phyloP scores from a whole-genome alignment of 225 moss, liverwort and hornwort genomes.

The Straminergon stramineum region DNA sequence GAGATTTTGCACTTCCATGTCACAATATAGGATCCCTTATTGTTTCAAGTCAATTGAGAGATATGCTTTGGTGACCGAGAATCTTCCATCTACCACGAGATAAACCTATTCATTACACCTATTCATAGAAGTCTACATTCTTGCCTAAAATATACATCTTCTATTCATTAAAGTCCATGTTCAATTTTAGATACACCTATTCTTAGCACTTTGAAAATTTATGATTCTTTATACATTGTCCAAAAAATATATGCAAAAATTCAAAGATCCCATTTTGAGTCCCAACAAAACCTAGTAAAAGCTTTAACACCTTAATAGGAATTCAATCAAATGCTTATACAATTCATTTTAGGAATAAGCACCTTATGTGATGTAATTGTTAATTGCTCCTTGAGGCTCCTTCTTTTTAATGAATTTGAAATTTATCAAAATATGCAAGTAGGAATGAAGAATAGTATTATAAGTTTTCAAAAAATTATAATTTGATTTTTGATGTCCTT shows the following conservation, averaged over 20 bases:
- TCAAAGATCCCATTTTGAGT: not conserved
- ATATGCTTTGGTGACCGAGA: not conserved
- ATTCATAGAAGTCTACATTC: no score
- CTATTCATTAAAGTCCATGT: not conserved
- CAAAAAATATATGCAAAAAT: no score
- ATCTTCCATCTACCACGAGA: slow-evolving; percentile 11
- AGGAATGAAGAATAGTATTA: no score
- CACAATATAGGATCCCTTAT: not conserved
- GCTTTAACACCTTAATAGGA: not conserved
- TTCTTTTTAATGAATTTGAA: no score
- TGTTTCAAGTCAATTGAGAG: not conserved
- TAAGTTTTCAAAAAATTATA: no score
- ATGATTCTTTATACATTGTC: not conserved
- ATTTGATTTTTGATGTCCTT: no score
- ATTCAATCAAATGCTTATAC: not conserved
- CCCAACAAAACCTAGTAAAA: no score
- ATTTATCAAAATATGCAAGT: no score
- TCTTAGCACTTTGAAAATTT: not conserved
- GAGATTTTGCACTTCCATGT: not conserved
- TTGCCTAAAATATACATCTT: not conserved
- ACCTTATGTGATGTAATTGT: not conserved
- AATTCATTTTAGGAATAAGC: not conserved
- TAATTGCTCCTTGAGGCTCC: no score
- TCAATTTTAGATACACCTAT: not conserved
- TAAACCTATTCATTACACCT: no score